Base-by-base conservation (phyloP, 2,329 filamentous ascomycete genomes). In the Fusarium tricinctum region DNA sequence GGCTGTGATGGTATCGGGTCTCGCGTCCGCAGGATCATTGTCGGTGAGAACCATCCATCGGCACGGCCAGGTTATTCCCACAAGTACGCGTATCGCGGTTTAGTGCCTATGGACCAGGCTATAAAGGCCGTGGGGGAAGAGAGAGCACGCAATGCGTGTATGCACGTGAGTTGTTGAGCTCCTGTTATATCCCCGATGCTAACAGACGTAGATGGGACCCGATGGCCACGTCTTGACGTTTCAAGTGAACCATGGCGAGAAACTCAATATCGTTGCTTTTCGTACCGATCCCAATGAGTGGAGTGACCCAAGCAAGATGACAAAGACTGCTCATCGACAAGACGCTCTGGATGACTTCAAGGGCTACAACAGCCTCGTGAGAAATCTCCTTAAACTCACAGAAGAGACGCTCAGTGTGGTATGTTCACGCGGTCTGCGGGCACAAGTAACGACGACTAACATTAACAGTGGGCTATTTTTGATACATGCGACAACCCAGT, bases 1-100 rank as follows among this genome's bases (percentile, higher is more conserved):
- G 89, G 87, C 0, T 89, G 87, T 66, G 89, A 91, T 73, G 89
- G 89, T 0, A 89, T 91, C 71, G 90, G 90, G 73, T 87, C 85
- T 10, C 78, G 79, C 17, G 81, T 85, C 1, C 77, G 88, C 2
- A 73, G 82, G 30, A 72, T 85, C 8, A 75, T 90, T 10, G 76
- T 88, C 0, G 84, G 83, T 0, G 70, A 78, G 2, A 70, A 77
- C 17, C 59, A 76, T 75, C 80, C 53, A 71, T 81, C 26, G 48
- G 80, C 52, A 72, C 83, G 2, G 69, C 79, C 77, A 0, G 62
- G 72, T 0, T 90, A 86, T 63, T 83, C 83, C 0, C 81, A 85
- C 20, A 87, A 88, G 70, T 87, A 88, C 71, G 88, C 85, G 1
- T 91, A 89, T 68, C 81, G 89, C 1, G 77, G 74, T 1, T 56